Percentiles rank a stretch among this genome's conserved stretches.
Evolutionary conservation across 2,329 filamentous ascomycete genomes (phyloP).

Genomic region (Alternaria novae-zelandiae): DNA sequence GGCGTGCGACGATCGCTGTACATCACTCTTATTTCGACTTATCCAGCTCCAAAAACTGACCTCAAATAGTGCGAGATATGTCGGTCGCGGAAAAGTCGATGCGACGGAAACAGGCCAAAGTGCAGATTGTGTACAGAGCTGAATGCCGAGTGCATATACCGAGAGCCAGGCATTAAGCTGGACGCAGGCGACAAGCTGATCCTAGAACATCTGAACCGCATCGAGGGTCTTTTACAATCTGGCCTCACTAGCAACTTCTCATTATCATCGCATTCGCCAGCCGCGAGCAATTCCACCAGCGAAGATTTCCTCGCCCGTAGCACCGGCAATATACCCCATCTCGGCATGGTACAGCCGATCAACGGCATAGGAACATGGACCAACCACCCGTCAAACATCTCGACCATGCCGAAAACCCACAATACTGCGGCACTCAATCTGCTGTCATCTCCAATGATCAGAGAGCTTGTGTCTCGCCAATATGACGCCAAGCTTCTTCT

Average conservation of each 20-base stretch:
- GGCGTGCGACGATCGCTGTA: conserved; percentile 52
- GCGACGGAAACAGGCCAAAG: conserved; percentile 80
- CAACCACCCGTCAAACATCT: conserved; percentile 70
- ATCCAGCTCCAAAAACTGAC: conserved; percentile 27
- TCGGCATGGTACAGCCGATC: conserved; percentile 49
- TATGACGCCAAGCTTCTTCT: conserved; percentile 83
- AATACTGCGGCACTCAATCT: conserved; percentile 81
- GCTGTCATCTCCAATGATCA: conserved; percentile 80
- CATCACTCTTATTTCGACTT: conserved; percentile 2
- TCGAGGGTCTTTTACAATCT: conserved; percentile 79
- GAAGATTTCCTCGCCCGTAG: conserved; percentile 51
- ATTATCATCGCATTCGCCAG: conserved; percentile 63
- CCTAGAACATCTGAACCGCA: conserved; percentile 76
- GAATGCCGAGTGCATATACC: conserved; percentile 82
- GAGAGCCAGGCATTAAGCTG: conserved; percentile 85
- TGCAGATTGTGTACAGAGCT: conserved; percentile 84
- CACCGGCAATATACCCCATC: conserved; percentile 44
- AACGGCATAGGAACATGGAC: conserved; percentile 75
- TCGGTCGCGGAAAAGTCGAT: conserved; percentile 78
- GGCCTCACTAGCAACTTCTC: conserved; percentile 64
- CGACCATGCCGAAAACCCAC: conserved; percentile 84
- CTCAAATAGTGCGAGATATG: conserved; percentile 76
- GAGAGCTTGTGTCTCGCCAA: conserved; percentile 75
- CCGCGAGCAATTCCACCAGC: conserved; percentile 53
- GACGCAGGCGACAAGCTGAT: conserved; percentile 88